phyloP scores from a whole-genome alignment of 192 early-diverging fungal species.

The Linnemannia schmuckeri region DNA sequence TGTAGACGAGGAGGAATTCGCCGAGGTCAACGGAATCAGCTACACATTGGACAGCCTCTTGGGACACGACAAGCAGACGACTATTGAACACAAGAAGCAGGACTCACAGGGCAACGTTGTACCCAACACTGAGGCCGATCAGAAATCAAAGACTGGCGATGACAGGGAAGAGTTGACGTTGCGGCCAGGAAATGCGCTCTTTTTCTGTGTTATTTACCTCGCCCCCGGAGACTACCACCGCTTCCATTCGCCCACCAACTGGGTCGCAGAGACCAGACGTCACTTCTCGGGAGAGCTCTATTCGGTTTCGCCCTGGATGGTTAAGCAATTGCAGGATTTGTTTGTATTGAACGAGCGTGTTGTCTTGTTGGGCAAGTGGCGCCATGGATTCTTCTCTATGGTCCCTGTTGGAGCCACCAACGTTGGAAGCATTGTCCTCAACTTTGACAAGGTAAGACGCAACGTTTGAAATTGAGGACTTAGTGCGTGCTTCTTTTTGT shows the following conservation, averaged over 20 bases:
- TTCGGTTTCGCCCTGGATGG: constrained; percentile 95
- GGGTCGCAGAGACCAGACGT: constrained; percentile 87
- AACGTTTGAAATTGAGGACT: too few relatives aligned
- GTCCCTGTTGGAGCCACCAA: constrained; percentile 98
- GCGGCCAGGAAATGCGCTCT: constrained; percentile 78
- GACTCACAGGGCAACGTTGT: constrained; percentile 58
- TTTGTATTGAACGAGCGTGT: constrained; percentile 99
- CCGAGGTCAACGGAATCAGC: constrained; percentile 87
- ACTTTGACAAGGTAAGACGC: constrained; percentile 84
- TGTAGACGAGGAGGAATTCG: constrained; percentile 87
- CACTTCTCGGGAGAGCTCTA: constrained; percentile 97
- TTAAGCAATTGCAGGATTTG: constrained; percentile 84
- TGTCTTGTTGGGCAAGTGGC: constrained; percentile 92
- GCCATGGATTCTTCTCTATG: constrained; percentile 96
- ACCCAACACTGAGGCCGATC: constrained; percentile 32
- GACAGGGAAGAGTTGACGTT: constrained; percentile 9
- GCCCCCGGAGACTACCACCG: constrained; percentile 99
- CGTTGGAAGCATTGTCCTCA: constrained; percentile 95
- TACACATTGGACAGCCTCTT: constrained; percentile 86
- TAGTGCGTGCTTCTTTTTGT: background rate
- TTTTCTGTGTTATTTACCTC: constrained; percentile 94
- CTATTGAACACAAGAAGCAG: constrained; percentile 52
- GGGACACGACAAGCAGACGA: constrained; percentile 58
- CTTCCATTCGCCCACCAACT: constrained; percentile 97
- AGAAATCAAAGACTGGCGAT: constrained; percentile 25